Evolutionary conservation across 2,329 filamentous ascomycete species (phyloP).

Genomic region (Calonectria hongkongensis): DNA sequence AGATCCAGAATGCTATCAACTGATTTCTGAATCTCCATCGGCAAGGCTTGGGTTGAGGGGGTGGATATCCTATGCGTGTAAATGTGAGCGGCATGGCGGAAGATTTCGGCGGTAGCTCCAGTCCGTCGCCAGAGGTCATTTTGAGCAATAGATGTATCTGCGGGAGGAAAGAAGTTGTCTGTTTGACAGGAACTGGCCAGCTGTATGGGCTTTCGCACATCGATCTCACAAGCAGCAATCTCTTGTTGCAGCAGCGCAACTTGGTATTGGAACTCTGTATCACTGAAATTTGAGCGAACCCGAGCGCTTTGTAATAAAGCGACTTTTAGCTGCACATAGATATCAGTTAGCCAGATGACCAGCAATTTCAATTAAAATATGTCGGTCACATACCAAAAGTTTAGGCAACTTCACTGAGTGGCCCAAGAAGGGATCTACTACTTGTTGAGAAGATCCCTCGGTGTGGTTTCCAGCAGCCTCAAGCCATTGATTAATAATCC

Average conservation of each 20-base stretch:
- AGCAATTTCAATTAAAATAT: neutral
- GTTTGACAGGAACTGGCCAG: neutral
- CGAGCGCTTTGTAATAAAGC: neutral
- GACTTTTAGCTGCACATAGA: neutral
- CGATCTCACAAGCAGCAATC: conserved; percentile 15
- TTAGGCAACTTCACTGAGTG: conserved; percentile 22
- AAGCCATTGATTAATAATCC: neutral
- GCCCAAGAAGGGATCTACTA: conserved; percentile 18
- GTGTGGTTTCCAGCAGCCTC: neutral
- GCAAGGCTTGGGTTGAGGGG: neutral
- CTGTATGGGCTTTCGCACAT: conserved; percentile 3
- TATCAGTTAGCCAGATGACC: neutral
- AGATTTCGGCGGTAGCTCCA: conserved; percentile 15
- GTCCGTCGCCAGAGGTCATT: conserved; percentile 16
- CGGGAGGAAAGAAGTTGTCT: neutral
- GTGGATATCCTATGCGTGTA: conserved; percentile 3
- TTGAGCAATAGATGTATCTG: conserved; percentile 10
- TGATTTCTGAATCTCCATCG: neutral
- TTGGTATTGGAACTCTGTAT: neutral
- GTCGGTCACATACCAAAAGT: neutral
- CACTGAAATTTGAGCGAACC: neutral
- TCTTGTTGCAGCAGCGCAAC: neutral
- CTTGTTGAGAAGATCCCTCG: neutral
- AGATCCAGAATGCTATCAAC: conserved; percentile 4
- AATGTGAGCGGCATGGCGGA: conserved; percentile 20